Evolutionary conservation across 768 basidiomycete genomes (phyloP), one percentile per base, ranked within the genome.

Genomic region (Pisolithus orientalis): DNA sequence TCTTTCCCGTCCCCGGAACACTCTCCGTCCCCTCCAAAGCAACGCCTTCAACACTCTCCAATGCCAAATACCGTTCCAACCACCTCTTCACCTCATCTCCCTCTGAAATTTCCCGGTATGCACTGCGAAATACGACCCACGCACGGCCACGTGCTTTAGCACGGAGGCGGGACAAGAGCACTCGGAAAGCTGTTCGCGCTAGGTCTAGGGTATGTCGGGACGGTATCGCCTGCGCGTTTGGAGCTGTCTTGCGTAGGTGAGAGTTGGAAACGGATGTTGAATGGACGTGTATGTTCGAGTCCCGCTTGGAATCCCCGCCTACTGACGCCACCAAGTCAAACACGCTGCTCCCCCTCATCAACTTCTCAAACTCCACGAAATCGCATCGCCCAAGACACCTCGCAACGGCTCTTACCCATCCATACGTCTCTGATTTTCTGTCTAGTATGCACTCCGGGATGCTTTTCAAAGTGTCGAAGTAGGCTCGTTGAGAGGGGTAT

Each of bases 401-500:
- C 4, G 84, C 74, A 13, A 90, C 49, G 0, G 71, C 62, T 6
- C 61, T 63, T 16, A 89, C 69, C 87, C 87, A 90, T 14, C 44
- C 51, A 16, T 70, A 62, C 1, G 69, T 67, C 3, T 64, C 61
- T 2, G 73, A 74, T 4, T 62, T 51, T 43, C 59, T 60, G 13
- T 72, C 68, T 1, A 83, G 62, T 32, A 79, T 64, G 5, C 63
- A 58, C 24, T 65, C 59, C 65, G 64, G 49, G 24, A 63, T 39
- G 11, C 14, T 13, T 47, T 46, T 55, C 11, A 63, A 54, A 44
- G 59, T 65, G 14, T 62, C 59, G 27, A 68, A 49, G 51, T 79
- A 89, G 8, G 74, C 57, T 49, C 69, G 67, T 61, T 89, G 87
- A 1, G 85, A 87, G 4, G 88, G 88, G 64, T 84, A 86, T 5